phyloP scores from a whole-genome alignment of 2,329 filamentous ascomycete species.

The Coniella vitis region DNA sequence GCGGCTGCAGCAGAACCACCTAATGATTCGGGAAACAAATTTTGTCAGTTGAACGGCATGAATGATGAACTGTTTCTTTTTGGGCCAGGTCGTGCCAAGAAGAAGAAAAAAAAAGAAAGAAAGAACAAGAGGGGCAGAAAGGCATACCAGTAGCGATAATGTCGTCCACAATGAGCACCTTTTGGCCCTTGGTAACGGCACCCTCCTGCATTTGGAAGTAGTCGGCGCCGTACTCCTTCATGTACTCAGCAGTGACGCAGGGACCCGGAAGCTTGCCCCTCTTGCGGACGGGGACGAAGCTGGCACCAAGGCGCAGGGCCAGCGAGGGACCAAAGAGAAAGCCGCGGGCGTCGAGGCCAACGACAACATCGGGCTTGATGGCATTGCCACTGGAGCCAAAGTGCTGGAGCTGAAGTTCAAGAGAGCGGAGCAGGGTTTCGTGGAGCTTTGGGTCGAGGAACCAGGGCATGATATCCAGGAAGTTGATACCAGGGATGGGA shows the following conservation, averaged over 20 bases:
- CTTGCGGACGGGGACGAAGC: conserved; percentile 92
- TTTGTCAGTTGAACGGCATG: conserved; percentile 3
- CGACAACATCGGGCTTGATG: conserved; percentile 75
- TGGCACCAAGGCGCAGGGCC: conserved; percentile 72
- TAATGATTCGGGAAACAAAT: conserved; percentile 30
- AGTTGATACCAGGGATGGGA: conserved; percentile 84
- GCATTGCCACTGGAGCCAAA: conserved; percentile 30
- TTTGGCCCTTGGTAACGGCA: conserved; percentile 77
- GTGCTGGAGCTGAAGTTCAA: conserved; percentile 73
- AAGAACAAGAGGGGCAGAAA: background rate
- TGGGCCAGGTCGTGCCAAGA: too few species aligned
- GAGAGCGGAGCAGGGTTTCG: conserved; percentile 69
- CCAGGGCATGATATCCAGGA: conserved; percentile 96
- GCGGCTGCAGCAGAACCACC: conserved; percentile 89
- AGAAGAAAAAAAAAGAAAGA: background rate
- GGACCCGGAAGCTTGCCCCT: conserved; percentile 90
- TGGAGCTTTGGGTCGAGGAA: conserved; percentile 75
- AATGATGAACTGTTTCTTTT: too few species aligned
- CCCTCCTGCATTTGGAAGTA: conserved; percentile 93
- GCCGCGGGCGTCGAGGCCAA: conserved; percentile 88
- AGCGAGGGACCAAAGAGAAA: conserved; percentile 92
- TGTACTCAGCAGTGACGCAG: conserved; percentile 75
- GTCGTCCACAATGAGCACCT: conserved; percentile 90
- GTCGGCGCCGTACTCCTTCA: conserved; percentile 95
- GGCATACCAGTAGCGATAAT: conserved; percentile 88